Evolutionary conservation across 1,284 basidiomycete species (phyloP).

Genomic region (Prillingera fragicola): DNA sequence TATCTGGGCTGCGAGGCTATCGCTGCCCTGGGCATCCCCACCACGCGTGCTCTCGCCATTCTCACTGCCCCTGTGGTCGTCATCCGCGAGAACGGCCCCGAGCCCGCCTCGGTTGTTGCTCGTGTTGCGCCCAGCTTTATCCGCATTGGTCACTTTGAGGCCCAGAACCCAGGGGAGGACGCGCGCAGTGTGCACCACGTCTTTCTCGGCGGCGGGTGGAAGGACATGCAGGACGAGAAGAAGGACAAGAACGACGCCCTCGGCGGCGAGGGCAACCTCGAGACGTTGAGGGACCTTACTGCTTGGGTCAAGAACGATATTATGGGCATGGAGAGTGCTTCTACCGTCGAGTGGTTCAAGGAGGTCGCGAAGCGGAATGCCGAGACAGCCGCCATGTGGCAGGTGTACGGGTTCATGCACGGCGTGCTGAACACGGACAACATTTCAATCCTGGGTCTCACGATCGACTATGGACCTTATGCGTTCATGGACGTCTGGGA

Average conservation of each 20-base stretch:
- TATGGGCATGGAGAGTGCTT: conserved; percentile 50
- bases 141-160: conserved; percentile 86
- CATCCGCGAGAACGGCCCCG: conserved; percentile 64
- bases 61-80: conserved; percentile 69
- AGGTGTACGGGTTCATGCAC: conserved; percentile 79
- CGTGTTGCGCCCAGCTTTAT: conserved; percentile 86
- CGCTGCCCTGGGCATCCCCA: conserved; percentile 78
- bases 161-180: conserved; percentile 63
- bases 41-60: conserved; percentile 79
- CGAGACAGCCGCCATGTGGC: conserved; percentile 87
- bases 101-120: conserved; percentile 73
- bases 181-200: conserved; percentile 51
- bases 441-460: conserved; percentile 77
- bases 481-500: conserved; percentile 94
- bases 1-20: conserved; percentile 85
- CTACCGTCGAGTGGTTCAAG: conserved; percentile 68
- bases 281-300: conserved; percentile 65
- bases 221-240: conserved; percentile 49
- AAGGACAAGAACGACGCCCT: conserved; percentile 19
- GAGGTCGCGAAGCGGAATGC: conserved; percentile 79
- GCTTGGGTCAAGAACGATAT: conserved; percentile 61
- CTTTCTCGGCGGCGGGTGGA: conserved; percentile 52
- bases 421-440: conserved; percentile 95
- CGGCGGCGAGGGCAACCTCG: conserved; percentile 60
- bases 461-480: conserved; percentile 91